These are phyloP conservation scores for Kockiozyma suomiensis DNA, from an alignment of 805 yeast genomes.

Conservation along the genomic window DNA sequence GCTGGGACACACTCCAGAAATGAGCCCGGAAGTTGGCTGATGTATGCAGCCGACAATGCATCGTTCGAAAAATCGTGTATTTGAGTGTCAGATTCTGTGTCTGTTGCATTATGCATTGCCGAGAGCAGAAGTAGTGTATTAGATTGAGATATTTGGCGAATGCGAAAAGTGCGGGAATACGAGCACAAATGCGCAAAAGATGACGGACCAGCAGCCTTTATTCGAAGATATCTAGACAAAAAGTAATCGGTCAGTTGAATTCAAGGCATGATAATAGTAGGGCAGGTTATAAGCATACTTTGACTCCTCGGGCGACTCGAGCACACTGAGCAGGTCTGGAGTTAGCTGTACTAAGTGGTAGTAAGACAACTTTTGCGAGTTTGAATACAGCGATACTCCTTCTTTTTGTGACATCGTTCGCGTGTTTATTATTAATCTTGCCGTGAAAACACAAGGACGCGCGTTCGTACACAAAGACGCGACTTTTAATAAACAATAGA, in stretches of 20 bases:
- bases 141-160: slow-evolving; percentile 84
- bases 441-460: too few relatives aligned
- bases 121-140: slow-evolving; percentile 69
- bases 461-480: background rate
- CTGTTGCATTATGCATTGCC: slow-evolving; percentile 4
- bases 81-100: slow-evolving; percentile 5
- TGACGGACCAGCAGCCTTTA: slow-evolving; percentile 15
- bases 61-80: background rate
- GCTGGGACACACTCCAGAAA: slow-evolving; percentile 26
- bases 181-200: slow-evolving; percentile 63
- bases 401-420: slow-evolving; percentile 7
- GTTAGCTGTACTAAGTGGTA: slow-evolving; percentile 25
- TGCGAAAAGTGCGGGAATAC: slow-evolving; percentile 56
- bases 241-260: background rate
- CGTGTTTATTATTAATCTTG: too few relatives aligned
- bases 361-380: background rate
- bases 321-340: slow-evolving; percentile 22
- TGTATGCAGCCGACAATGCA: background rate
- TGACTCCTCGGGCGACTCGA: slow-evolving; percentile 18
- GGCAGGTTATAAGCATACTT: slow-evolving; percentile 11
- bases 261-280: too few relatives aligned
- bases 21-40: slow-evolving; percentile 13
- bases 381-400: background rate
- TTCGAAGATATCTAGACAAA: slow-evolving; percentile 1
- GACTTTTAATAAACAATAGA: background rate